Conservation (phyloP, 495 filamentous ascomycete genomes). For the Penicillium malachiteum region DNA sequence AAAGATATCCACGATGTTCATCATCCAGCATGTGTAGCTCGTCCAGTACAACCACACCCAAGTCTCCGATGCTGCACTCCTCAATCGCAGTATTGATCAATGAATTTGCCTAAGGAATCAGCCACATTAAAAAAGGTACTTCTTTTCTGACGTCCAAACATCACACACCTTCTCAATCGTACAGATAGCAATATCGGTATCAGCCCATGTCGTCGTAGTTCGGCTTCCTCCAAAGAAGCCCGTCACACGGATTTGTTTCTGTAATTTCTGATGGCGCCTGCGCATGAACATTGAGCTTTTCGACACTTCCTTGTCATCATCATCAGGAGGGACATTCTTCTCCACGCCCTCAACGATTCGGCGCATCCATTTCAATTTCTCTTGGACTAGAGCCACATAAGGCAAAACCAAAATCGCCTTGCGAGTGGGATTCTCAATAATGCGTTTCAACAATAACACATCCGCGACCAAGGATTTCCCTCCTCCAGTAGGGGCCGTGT, state of each 20-base stretch:
- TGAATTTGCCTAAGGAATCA: slow-evolving; percentile 64
- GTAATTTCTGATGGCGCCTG: slow-evolving; percentile 33
- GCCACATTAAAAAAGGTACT: neutral
- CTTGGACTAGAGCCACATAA: slow-evolving; percentile 80
- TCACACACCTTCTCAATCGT: slow-evolving; percentile 76
- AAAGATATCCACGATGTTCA: slow-evolving; percentile 72
- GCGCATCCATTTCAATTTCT: slow-evolving; percentile 76
- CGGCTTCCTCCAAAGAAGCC: slow-evolving; percentile 77
- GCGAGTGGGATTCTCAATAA: slow-evolving; percentile 61
- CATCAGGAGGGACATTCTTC: slow-evolving; percentile 34
- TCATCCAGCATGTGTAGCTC: slow-evolving; percentile 84
- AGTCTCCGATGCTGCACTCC: slow-evolving; percentile 62
- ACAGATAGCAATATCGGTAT: slow-evolving; percentile 78
- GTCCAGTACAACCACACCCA: slow-evolving; percentile 72
- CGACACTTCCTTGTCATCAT: slow-evolving; percentile 21
- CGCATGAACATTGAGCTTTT: slow-evolving; percentile 15
- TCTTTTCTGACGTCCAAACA: neutral
- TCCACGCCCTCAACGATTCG: slow-evolving; percentile 65
- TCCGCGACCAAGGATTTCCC: slow-evolving; percentile 80
- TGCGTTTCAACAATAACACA: slow-evolving; percentile 69
- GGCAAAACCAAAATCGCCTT: slow-evolving; percentile 80
- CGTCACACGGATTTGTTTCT: slow-evolving; percentile 57
- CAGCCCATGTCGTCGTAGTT: slow-evolving; percentile 63
- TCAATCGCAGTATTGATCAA: slow-evolving; percentile 75
- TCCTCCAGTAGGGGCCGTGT: slow-evolving; percentile 81